A percentile compares a stretch with the other conserved stretches of the same genome.
These are phyloP conservation scores for Symbiodinium pilosum DNA, from an alignment of 73 alveolate species.

Conservation along the genomic window DNA sequence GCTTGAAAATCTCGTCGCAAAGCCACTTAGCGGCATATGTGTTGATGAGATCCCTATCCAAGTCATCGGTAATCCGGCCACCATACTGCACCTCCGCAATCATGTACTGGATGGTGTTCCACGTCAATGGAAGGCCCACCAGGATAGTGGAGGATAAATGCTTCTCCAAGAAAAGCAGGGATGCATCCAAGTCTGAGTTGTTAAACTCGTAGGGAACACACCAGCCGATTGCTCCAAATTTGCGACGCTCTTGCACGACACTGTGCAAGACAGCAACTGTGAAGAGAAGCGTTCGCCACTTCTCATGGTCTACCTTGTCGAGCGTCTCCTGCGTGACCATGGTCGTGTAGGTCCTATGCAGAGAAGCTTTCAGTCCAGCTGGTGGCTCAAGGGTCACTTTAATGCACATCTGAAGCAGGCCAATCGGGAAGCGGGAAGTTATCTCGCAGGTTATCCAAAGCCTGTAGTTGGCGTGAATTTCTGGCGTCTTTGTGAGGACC, in stretches of 20 bases:
- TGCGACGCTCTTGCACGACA: slow-evolving; percentile 95
- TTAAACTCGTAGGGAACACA: slow-evolving; percentile 99
- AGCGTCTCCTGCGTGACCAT: slow-evolving; percentile 98
- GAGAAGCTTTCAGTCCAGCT: slow-evolving; percentile 99
- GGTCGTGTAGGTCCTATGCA: slow-evolving; percentile 99
- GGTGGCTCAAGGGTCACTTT: slow-evolving; percentile 99
- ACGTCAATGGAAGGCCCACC: slow-evolving; percentile 96
- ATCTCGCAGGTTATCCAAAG: slow-evolving; percentile 99
- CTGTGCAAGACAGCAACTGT: slow-evolving; percentile 99
- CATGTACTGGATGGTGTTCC: slow-evolving; percentile 99
- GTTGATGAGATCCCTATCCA: slow-evolving; percentile 95
- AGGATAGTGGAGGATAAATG: slow-evolving; percentile 98
- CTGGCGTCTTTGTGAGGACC: slow-evolving; percentile 98
- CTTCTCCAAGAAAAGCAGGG: slow-evolving; percentile 98
- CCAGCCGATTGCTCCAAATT: slow-evolving; percentile 99
- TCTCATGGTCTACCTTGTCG: slow-evolving; percentile 99
- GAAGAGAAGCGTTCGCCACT: slow-evolving; percentile 99
- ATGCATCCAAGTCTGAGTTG: slow-evolving; percentile 99
- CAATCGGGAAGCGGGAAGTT: slow-evolving; percentile 99
- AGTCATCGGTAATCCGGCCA: slow-evolving; percentile 99
- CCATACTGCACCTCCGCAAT: slow-evolving; percentile 99
- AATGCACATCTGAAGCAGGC: slow-evolving; percentile 99
- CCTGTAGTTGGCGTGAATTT: slow-evolving; percentile 99
- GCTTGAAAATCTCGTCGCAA: slow-evolving; percentile 78
- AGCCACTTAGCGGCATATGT: slow-evolving; percentile 90